Base-by-base conservation (phyloP, 169 alveolate species). In the Eimeria sp. region DNA sequence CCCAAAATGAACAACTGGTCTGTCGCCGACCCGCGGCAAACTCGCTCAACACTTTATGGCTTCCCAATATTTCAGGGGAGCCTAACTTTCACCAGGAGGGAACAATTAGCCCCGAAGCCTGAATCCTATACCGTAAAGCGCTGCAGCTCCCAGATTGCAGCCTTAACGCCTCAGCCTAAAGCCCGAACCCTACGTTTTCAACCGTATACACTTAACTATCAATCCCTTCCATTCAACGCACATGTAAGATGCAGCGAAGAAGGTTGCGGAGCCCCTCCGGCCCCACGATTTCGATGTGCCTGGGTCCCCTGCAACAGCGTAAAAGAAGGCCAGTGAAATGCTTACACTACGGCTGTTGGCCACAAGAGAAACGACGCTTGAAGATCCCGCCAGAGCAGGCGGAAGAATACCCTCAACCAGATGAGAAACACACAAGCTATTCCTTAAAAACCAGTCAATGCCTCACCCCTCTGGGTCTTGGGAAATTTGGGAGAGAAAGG, bases 261-360 rank as follows among this genome's bases (percentile, higher is more conserved):
- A 85, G 90, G 95, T 23, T 95, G 85, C 96, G 95, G 58, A 95
- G 77, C 27, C 98, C 98, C 90, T 97, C 97, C 0, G 99, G 99
- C 27, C 99, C 99, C 74, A 97, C 97, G 58, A 98, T 96, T 60
- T 97, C 98, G 14, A 93, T 85, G 40, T 87, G 93, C 27, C 93
- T 87, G 80, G 93, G 93, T 60, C 93, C 93, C 72, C 93, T 87
- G 93, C 87, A 97, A 52, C 62, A 64, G 66, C 83, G 74, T 58
- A 27, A 23, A 37, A 58, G 68, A 25, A 33, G 33, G 25, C 54
- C 30, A 62, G n/a, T 16, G 49, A 62, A n/a, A 30, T 23, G 30
- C 13, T 25, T 14, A 23, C 49, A 30, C 43, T 0, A 37, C 18
- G 74, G 43, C 23, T 83, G 72, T 60, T 56, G 89, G 85, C 6